These are phyloP conservation scores for Diddensiella transvaalensis DNA, from an alignment of 805 yeast genomes.

Conservation along the genomic window DNA sequence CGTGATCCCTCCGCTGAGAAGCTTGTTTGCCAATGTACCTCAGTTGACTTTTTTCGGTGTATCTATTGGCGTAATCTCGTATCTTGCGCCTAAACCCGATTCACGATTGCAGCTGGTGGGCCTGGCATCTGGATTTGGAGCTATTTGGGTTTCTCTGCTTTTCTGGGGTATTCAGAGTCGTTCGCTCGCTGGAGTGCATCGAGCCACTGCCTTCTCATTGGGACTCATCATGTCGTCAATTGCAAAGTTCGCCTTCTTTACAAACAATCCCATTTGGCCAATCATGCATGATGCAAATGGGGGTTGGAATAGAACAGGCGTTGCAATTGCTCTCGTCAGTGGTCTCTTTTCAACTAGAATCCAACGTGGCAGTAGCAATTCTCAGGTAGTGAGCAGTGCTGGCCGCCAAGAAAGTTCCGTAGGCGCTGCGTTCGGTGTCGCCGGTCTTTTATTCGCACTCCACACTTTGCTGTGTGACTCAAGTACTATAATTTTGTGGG, in stretches of 20 bases:
- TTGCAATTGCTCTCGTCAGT: conserved; percentile 57
- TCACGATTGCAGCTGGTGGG: conserved; percentile 61
- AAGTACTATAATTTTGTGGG: conserved; percentile 84
- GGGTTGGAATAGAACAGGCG: conserved; percentile 74
- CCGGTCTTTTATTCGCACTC: conserved; percentile 65
- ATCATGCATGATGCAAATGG: conserved; percentile 82
- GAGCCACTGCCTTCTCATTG: conserved; percentile 54
- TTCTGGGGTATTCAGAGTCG: conserved; percentile 39
- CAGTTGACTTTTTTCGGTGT: conserved; percentile 53
- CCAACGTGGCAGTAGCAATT: conserved; percentile 15
- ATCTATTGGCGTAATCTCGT: conserved; percentile 72
- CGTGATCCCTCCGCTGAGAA: conserved; percentile 42
- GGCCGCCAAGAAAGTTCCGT: conserved; percentile 30
- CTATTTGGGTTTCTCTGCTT: conserved; percentile 57
- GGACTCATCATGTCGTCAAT: conserved; percentile 76
- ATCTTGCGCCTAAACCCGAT: conserved; percentile 63
- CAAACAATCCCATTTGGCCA: conserved; percentile 97
- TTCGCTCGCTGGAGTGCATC: conserved; percentile 37
- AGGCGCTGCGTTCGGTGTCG: conserved; percentile 65
- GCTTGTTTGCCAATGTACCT: conserved; percentile 43
- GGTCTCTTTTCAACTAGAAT: conserved; percentile 58
- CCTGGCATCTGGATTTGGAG: conserved; percentile 61
- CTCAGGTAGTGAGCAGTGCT: conserved; percentile 24
- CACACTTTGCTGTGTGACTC: conserved; percentile 79
- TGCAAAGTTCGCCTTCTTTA: conserved; percentile 67